These are phyloP conservation scores for Rubia balearica DNA, from an alignment of 305 asterid genomes.

Conservation along the genomic window DNA sequence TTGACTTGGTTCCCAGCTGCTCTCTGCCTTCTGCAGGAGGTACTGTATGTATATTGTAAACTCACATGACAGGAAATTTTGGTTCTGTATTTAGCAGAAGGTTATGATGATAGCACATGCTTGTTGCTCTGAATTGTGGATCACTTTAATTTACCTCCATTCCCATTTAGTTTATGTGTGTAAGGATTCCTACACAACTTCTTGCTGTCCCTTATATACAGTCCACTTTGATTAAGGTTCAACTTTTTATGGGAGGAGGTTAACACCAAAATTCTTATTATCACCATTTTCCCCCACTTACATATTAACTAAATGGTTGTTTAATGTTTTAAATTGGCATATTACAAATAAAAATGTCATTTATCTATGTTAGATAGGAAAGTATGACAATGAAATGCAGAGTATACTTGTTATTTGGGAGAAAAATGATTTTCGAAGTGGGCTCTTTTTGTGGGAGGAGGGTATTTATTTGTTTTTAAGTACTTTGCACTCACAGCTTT, in stretches of 20 bases:
- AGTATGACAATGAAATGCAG: background rate
- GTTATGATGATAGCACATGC: background rate
- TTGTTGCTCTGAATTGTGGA: conserved; percentile 2
- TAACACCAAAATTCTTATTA: too few relatives aligned
- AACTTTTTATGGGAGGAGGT: too few relatives aligned
- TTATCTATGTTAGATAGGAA: background rate
- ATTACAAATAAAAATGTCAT: background rate
- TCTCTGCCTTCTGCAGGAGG: conserved; percentile 98
- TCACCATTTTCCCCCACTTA: background rate
- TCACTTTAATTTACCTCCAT: background rate
- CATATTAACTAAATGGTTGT: background rate
- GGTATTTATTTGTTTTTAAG: background rate
- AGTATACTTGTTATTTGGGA: background rate
- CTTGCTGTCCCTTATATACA: too few relatives aligned
- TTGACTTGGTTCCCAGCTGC: conserved; percentile 97
- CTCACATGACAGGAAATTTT: background rate
- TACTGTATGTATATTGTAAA: conserved; percentile 20
- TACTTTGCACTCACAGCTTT: background rate
- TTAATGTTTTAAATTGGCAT: background rate
- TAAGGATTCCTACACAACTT: background rate
- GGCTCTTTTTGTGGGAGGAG: background rate
- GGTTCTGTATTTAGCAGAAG: conserved; percentile 3
- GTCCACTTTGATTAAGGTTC: too few relatives aligned
- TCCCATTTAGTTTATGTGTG: background rate
- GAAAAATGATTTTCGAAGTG: background rate